A percentile compares a stretch with the other conserved stretches of the same genome.
Conservation (phyloP, 331 rosid species). For the Phaseolus coccineus region DNA sequence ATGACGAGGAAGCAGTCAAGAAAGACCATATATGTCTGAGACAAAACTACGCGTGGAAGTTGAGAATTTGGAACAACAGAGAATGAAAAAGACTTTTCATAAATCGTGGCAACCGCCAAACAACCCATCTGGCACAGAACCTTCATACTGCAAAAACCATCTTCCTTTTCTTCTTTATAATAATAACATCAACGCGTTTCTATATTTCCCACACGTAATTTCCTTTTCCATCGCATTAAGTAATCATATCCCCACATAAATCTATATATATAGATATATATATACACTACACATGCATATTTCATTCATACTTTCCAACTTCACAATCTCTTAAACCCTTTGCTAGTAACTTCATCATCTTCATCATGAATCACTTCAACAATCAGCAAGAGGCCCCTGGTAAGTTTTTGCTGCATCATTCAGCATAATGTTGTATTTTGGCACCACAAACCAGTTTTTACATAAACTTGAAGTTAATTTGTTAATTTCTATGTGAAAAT, state of each 20-base stretch:
- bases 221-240: constrained; percentile 3
- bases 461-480: too few species aligned
- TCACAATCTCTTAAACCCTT: neutral
- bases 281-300: constrained; percentile 1
- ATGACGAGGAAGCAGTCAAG: neutral
- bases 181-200: constrained; percentile 24
- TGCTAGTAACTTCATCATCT: neutral
- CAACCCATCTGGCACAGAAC: neutral
- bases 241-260: neutral
- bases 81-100: neutral
- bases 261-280: neutral
- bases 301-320: neutral
- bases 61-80: neutral
- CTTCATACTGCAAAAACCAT: neutral
- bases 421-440: neutral
- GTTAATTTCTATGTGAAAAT: too few species aligned
- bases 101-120: neutral
- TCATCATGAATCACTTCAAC: constrained; percentile 46
- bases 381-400: constrained; percentile 53
- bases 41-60: constrained; percentile 10
- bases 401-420: constrained; percentile 32
- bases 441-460: too few species aligned
- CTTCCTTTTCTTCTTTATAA: neutral
- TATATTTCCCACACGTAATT: constrained; percentile 21
- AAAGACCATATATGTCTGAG: neutral